Conservation (phyloP, 352 stramenopile genomes). For the Saprolegnia diclina region DNA sequence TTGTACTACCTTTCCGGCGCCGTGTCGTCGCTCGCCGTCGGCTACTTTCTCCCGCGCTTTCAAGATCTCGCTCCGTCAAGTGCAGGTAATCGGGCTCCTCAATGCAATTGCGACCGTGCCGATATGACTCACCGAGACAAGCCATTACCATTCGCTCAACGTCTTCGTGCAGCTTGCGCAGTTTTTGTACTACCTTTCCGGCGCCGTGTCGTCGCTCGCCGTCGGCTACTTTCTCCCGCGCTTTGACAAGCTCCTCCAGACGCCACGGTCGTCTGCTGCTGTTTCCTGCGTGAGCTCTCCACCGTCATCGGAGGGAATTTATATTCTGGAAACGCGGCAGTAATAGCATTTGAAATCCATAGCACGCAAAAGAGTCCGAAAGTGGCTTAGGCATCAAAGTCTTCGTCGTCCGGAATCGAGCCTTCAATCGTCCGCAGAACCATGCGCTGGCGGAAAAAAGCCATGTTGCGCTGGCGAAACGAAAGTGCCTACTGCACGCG, state of each 20-base stretch:
- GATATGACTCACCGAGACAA: conserved; percentile 1
- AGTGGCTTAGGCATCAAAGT: conserved; percentile 32
- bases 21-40: conserved; percentile 1
- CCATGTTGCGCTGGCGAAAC: conserved; percentile 79
- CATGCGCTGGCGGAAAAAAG: conserved; percentile 80
- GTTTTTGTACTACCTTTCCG: conserved; percentile 4
- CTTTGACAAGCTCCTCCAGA: conserved; percentile 4
- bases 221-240: not conserved
- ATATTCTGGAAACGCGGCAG: conserved; percentile 1
- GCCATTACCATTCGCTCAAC: not conserved
- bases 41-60: not conserved
- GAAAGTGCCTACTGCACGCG: conserved; percentile 39
- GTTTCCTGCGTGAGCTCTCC: not conserved
- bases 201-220: not conserved
- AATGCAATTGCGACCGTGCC: not conserved
- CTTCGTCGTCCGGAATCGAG: conserved; percentile 56
- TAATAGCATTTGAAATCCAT: not conserved
- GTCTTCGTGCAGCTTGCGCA: conserved; percentile 11
- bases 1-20: not conserved
- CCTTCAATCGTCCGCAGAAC: conserved; percentile 63
- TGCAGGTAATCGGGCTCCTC: conserved; percentile 5
- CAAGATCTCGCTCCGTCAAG: conserved; percentile 1
- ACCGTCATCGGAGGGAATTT: not conserved
- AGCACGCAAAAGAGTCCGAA: too few relatives aligned
- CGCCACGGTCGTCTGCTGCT: too few relatives aligned